Evolutionary conservation across 108 stramenopile species (phyloP), one percentile per base, ranked within the genome.

Genomic region (Seminavis robusta): DNA sequence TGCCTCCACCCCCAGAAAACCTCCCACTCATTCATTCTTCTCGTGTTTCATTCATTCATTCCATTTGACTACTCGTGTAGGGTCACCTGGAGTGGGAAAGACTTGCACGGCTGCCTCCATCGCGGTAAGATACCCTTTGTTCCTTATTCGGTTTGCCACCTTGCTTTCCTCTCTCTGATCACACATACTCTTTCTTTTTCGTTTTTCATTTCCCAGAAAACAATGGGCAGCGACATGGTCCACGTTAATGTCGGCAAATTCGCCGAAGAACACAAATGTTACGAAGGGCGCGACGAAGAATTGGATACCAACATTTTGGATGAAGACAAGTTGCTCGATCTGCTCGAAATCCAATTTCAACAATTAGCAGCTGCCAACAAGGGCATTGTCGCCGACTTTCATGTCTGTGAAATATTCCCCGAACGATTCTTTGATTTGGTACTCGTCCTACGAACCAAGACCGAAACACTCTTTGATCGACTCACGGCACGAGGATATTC

Each of bases 351-450:
- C 7, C 55, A 89, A 33, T 56, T 91, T 13, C 81, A 90, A 51
- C 74, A 80, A 64, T 73, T 69, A 11, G 82, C 70, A 11, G 72
- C 76, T 15, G 71, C 76, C 34, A 67, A 67, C 11, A 62, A 74
- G 23, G 97, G 95, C 10, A 65, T 84, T 26, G 86, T 96, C 5
- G 89, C 87, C 2, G 97, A 98, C 62, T 96, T 84, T 74, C 97
- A 98, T 64, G 67, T 81, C 17, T 83, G 85, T 37, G 93, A 95
- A 50, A 61, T 96, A 17, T 98, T 98, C 61, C 97, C 97, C 8
- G 97, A 98, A 65, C 68, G 95, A 41, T 98, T 94, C 94, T 98
- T 98, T 71, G 95, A 98, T 59, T 60, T 98, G 17, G 77, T 98
- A 0, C 51, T 98, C 43, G 94, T 96, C 4, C 59, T 98, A 43